Conservation (phyloP, 2,329 filamentous ascomycete genomes). For the Helicocarpus griseus region DNA sequence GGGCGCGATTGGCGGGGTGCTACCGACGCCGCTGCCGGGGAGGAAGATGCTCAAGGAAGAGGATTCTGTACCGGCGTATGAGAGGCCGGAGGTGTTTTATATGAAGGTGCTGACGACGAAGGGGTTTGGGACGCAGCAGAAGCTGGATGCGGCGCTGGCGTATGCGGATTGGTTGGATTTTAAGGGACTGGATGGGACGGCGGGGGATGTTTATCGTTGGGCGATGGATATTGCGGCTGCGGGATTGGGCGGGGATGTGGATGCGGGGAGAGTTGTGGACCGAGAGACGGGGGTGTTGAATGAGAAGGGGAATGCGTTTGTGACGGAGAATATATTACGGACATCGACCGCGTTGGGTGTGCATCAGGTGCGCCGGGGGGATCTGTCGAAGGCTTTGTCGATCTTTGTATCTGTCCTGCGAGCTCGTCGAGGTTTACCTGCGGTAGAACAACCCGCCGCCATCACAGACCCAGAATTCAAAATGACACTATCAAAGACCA, state of each 20-base stretch:
- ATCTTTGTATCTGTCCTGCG: constrained; percentile 78
- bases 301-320: constrained; percentile 41
- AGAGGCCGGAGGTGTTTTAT: constrained; percentile 66
- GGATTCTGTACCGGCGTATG: constrained; percentile 61
- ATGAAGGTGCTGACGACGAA: constrained; percentile 69
- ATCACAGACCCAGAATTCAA: constrained; percentile 18
- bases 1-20: too few species aligned
- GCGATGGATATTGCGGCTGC: constrained; percentile 64
- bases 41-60: constrained; percentile 58
- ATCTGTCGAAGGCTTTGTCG: constrained; percentile 62
- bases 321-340: constrained; percentile 65
- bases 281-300: constrained; percentile 54
- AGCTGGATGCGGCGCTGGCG: constrained; percentile 68
- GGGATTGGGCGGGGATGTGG: constrained; percentile 33
- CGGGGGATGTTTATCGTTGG: constrained; percentile 64
- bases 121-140: constrained; percentile 70
- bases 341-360: constrained; percentile 69
- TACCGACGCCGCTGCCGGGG: constrained; percentile 55
- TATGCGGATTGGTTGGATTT: constrained; percentile 81
- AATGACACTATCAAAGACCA: constrained; percentile 11
- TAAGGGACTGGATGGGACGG: constrained; percentile 56
- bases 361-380: constrained; percentile 61
- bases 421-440: constrained; percentile 54
- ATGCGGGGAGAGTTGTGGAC: constrained; percentile 46
- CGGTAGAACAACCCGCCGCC: constrained; percentile 22